These are phyloP conservation scores for Trifolium repens DNA, from an alignment of 306 rosid genomes.

Conservation along the genomic window DNA sequence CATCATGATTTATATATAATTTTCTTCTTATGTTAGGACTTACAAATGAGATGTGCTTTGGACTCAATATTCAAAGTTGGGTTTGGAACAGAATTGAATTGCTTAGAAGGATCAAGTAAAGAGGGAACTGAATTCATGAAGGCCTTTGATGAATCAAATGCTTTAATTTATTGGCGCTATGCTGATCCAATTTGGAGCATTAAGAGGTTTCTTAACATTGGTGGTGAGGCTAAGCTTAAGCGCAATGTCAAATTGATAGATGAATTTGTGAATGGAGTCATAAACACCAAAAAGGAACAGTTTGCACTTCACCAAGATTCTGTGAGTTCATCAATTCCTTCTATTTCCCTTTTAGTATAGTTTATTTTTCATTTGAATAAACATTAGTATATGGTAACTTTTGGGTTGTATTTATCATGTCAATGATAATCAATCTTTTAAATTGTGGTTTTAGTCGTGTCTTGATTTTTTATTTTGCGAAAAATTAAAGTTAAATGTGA, in stretches of 20 bases:
- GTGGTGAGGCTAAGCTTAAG: conserved; percentile 65
- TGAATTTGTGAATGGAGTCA: conserved; percentile 57
- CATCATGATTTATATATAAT: conserved; percentile 10
- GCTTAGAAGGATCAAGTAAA: conserved; percentile 67
- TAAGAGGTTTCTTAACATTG: conserved; percentile 68
- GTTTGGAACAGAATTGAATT: conserved; percentile 77
- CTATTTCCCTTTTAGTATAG: not conserved
- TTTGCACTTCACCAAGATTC: conserved; percentile 40
- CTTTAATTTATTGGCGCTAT: conserved; percentile 62
- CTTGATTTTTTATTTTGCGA: too few species aligned
- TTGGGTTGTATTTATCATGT: too few species aligned
- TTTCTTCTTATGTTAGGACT: conserved; percentile 47
- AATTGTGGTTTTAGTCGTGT: too few species aligned
- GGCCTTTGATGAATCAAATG: conserved; percentile 78
- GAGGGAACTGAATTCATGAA: conserved; percentile 63
- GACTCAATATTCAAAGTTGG: conserved; percentile 90
- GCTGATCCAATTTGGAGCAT: conserved; percentile 76
- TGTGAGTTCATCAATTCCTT: conserved; percentile 48
- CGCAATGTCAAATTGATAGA: conserved; percentile 53
- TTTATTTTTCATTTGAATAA: not conserved
- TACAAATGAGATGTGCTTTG: conserved; percentile 67
- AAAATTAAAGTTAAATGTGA: too few species aligned
- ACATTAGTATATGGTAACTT: too few species aligned
- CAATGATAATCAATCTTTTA: too few species aligned
- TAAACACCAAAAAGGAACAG: conserved; percentile 53